Evolutionary conservation across 2,329 filamentous ascomycete species (phyloP), one percentile per base, ranked within the genome.

Genomic region (Claviceps capensis): DNA sequence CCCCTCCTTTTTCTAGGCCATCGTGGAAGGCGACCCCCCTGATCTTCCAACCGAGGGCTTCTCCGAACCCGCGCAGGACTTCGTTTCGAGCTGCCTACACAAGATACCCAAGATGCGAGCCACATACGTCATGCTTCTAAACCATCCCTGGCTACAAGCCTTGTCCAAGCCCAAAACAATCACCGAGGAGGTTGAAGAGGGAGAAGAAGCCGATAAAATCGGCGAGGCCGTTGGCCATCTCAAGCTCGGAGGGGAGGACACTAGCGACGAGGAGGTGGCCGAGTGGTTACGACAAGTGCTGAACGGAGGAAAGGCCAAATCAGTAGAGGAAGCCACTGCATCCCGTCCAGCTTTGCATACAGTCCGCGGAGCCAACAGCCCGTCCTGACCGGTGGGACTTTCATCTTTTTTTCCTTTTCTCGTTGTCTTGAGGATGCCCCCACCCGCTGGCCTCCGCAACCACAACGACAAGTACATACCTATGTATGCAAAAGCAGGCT

Each of bases 1-100:
- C 19, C 6, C 17, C 40, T 22, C 3, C 26, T 13, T 36, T 14
- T 14, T 45, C 59, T 19, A 98, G 93, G 93, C 93, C 52, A 98
- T 98, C 64, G 93, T 98, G 38, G 88, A 97, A 65, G 93, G 93
- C 49, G 89, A 95, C n/a, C 88, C 93, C 14, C 93, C 93, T 11
- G 83, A 86, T 62, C 80, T 98, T 36, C 93, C 93, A 0, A 73
- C 76, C 5, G 79, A 86, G 52, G 82, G 80, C 26, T 98, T 86
- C 66, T 93, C 90, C 0, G 78, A 85, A 52, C 76, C 79, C 5
- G 88, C 91, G 2, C 83, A 83, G 52, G 85, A 91, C 60, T 98
- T 98, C 69, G 91, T 98, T 23, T 77, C 79, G 41, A 84, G 84
- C 45, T 97, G 93, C 65, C 75, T 98, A 47, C 89, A 96, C 73